Evolutionary conservation across 164 flowering plant species (phyloP), one percentile per base, ranked within the genome.

Genomic region (Piper betle): DNA sequence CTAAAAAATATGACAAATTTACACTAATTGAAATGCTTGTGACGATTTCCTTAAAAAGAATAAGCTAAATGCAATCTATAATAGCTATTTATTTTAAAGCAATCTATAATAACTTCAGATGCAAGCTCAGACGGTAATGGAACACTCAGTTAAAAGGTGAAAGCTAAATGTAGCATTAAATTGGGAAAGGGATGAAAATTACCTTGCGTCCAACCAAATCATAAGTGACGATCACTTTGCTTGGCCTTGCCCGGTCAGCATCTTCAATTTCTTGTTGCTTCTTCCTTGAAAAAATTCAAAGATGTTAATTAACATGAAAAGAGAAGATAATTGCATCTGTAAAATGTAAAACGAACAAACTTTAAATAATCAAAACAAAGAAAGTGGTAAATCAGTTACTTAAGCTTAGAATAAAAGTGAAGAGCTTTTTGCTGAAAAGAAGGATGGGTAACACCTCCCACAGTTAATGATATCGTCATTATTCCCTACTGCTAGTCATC

Each of bases 201-300:
- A 93, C 96, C 96, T 91, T 93, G 65, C 97, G 99, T 42, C 99
- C 96, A 71, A 88, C 84, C 79, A 90, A 78, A 73, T 94, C 97
- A 65, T 88, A 88, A 52, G 96, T 80, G 76, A 94, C 73, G 58
- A 88, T 80, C 56, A 94, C 91, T 88, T 77, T 85, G 53, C 67
- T 88, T 48, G 91, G 76, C 40, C 82, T 75, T 18, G 81, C 93
- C 13, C 53, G 73, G 59, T 91, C 99, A 62, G 85, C 96, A 74
- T 84, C 95, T 79, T 83, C 89, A 63, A 81, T 72, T 72, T 82
- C 96, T 67, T 82, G 82, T 57, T 67, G 75, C 66, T 87, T 88
- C 83, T 88, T 88, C 74, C n/a, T 75, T 25, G 33, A 94, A 57
- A 64, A 87, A 25, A 25, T 25, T 25, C 33, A 25, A 25, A 25